Percentiles rank a stretch among this genome's conserved stretches.
These are phyloP conservation scores for Fraxinus americana DNA, from an alignment of 257 asterid genomes.

Conservation along the genomic window DNA sequence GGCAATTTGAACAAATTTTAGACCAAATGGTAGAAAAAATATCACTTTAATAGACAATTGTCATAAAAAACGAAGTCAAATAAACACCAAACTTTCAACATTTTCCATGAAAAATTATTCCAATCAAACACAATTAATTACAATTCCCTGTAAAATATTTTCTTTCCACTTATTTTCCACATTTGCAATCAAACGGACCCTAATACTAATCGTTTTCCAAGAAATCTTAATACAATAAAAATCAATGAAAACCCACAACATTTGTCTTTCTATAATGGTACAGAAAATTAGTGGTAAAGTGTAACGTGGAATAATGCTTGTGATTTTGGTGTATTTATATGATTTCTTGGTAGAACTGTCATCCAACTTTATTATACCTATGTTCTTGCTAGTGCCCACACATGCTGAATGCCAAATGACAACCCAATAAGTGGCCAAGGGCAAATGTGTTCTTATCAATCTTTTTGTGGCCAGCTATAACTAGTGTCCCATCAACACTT, in stretches of 20 bases:
- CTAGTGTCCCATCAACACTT: background rate
- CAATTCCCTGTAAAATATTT: no score
- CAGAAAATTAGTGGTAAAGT: background rate
- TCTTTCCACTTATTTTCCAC: no score
- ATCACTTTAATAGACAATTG: no score
- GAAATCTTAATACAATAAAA: no score
- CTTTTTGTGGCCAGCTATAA: background rate
- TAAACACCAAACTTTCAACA: no score
- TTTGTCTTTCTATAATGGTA: background rate
- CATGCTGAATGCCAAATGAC: slow-evolving; percentile 11
- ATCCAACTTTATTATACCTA: background rate
- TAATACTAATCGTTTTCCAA: no score
- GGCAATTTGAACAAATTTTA: no score
- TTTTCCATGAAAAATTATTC: no score
- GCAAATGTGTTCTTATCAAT: background rate
- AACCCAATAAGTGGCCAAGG: background rate
- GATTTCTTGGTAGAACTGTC: background rate
- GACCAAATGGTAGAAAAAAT: no score
- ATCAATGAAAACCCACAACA: background rate
- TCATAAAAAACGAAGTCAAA: no score
- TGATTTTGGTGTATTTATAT: background rate
- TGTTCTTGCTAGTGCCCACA: background rate
- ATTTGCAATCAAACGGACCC: no score
- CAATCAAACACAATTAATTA: no score
- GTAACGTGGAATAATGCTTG: background rate